These are phyloP conservation scores for Pyrrhoderma lamaoense DNA, from an alignment of 1,284 basidiomycete genomes.

Conservation along the genomic window DNA sequence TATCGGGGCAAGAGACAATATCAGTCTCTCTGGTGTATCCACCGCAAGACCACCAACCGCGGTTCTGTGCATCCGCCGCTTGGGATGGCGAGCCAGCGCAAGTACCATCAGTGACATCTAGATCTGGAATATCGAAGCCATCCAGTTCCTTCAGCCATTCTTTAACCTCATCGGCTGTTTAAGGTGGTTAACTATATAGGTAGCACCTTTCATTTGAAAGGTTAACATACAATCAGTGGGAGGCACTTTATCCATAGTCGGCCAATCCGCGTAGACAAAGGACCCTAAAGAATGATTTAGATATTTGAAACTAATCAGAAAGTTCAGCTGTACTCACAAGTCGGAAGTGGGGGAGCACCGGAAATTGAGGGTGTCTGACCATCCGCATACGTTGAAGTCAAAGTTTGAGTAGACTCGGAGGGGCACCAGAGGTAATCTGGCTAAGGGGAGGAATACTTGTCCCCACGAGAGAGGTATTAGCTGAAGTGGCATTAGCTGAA, in stretches of 20 bases:
- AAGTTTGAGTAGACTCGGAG: slow-evolving; percentile 44
- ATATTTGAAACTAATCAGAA: slow-evolving; percentile 1
- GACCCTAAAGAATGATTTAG: slow-evolving; percentile 35
- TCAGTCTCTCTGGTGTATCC: slow-evolving; percentile 63
- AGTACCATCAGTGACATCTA: slow-evolving; percentile 56
- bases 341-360: slow-evolving; percentile 59
- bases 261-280: slow-evolving; percentile 49
- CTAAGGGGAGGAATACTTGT: slow-evolving; percentile 45
- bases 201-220: slow-evolving; percentile 2
- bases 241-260: slow-evolving; percentile 59
- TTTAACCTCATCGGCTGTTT: slow-evolving; percentile 45
- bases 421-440: slow-evolving; percentile 58
- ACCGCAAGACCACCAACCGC: slow-evolving; percentile 88
- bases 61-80: slow-evolving; percentile 48
- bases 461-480: slow-evolving; percentile 17
- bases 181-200: slow-evolving; percentile 32
- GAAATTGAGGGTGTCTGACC: slow-evolving; percentile 55
- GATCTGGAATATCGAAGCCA: slow-evolving; percentile 60
- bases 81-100: slow-evolving; percentile 53
- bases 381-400: slow-evolving; percentile 45
- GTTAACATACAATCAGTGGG: slow-evolving; percentile 41
- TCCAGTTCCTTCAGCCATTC: slow-evolving; percentile 74
- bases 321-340: slow-evolving; percentile 37
- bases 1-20: slow-evolving; percentile 71
- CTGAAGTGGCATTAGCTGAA: slow-evolving; percentile 6